Conservation (phyloP, 208 protist genomes). For the Phytomonas sp. region DNA sequence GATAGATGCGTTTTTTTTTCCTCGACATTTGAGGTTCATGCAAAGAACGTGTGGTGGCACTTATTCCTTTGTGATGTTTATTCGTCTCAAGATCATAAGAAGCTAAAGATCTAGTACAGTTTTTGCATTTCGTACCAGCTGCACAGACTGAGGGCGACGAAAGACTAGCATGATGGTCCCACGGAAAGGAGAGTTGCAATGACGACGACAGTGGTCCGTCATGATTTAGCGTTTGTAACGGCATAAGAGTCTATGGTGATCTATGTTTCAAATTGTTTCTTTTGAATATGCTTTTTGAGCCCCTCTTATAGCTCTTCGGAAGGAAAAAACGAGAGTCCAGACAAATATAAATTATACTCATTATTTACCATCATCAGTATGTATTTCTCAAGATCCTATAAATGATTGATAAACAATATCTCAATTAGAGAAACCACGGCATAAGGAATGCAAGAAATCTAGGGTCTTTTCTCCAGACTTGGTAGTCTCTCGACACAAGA, state of each 20-base stretch:
- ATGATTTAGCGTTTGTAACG: background rate
- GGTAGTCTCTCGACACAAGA: background rate
- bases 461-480: background rate
- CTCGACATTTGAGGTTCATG: background rate
- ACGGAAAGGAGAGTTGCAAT: background rate
- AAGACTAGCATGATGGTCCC: background rate
- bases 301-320: background rate
- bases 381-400: background rate
- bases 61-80: background rate
- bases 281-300: slow-evolving; percentile 2
- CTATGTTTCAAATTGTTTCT: background rate
- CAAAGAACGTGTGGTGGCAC: background rate
- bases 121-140: background rate
- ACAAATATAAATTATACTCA: background rate
- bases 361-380: background rate
- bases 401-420: background rate
- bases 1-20: background rate
- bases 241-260: background rate
- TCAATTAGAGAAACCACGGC: background rate
- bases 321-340: background rate
- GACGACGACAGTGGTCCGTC: background rate
- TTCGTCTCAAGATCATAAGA: background rate
- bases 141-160: background rate
- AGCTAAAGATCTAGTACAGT: background rate
- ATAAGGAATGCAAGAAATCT: background rate